Percentiles rank a stretch among this genome's conserved stretches.
Conservation (phyloP, 345 rosid genomes). For the Abelmoschus esculentus region DNA sequence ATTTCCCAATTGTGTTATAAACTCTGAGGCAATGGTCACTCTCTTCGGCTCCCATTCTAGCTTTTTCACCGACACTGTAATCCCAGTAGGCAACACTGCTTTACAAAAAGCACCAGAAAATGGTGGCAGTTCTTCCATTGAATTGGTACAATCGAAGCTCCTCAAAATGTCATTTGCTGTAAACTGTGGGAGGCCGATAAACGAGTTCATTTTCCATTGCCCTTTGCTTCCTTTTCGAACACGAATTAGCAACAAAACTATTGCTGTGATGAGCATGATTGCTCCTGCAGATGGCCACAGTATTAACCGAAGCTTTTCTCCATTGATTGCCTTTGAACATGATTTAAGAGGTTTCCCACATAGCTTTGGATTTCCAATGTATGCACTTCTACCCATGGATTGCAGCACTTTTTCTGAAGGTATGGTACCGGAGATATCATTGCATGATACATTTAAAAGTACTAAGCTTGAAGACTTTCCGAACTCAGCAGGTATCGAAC, state of each 20-base stretch:
- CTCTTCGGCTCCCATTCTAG: slow-evolving; percentile 45
- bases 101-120: slow-evolving; percentile 45
- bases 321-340: slow-evolving; percentile 38
- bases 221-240: slow-evolving; percentile 43
- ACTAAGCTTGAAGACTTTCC: slow-evolving; percentile 37
- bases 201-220: slow-evolving; percentile 72
- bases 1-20: slow-evolving; percentile 46
- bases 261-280: slow-evolving; percentile 30
- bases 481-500: slow-evolving; percentile 47
- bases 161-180: slow-evolving; percentile 66
- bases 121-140: slow-evolving; percentile 30
- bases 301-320: slow-evolving; percentile 41
- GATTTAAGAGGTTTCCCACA: slow-evolving; percentile 64
- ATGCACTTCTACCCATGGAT: slow-evolving; percentile 55
- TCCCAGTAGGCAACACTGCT: slow-evolving; percentile 79
- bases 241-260: slow-evolving; percentile 42
- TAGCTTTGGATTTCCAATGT: slow-evolving; percentile 52
- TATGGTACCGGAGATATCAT: slow-evolving; percentile 51
- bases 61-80: slow-evolving; percentile 60
- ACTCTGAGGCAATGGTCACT: slow-evolving; percentile 32
- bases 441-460: slow-evolving; percentile 50
- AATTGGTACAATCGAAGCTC: slow-evolving; percentile 47
- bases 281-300: slow-evolving; percentile 42
- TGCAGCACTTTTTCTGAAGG: slow-evolving; percentile 47
- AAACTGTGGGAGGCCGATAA: slow-evolving; percentile 63